These are phyloP conservation scores for Penicillium alfredii DNA, from an alignment of 495 filamentous ascomycete genomes.

Conservation along the genomic window DNA sequence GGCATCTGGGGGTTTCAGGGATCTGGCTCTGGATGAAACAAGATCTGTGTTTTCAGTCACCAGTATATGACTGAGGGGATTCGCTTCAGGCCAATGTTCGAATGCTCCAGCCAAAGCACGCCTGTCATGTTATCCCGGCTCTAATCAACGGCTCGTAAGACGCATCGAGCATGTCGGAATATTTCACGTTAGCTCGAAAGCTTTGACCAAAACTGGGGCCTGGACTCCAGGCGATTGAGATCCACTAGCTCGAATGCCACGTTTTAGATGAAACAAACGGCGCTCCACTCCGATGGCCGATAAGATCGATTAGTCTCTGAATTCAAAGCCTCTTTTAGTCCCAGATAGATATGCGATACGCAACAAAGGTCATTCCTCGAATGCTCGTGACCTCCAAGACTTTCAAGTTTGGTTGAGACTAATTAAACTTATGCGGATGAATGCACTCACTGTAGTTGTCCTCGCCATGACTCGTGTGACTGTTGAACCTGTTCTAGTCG, in stretches of 20 bases:
- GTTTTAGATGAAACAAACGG: constrained; percentile 17
- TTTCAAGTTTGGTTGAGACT: constrained; percentile 1
- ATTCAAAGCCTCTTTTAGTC: too few species aligned
- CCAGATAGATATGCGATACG: too few species aligned
- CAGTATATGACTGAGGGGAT: too few species aligned
- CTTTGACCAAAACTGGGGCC: constrained; percentile 1
- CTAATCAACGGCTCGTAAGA: too few species aligned
- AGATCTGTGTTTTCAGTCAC: background rate
- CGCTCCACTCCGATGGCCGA: constrained; percentile 10
- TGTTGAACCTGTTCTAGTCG: background rate
- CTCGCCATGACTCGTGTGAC: background rate
- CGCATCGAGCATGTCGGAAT: too few species aligned
- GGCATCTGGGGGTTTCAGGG: constrained; percentile 1
- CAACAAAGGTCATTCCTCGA: too few species aligned
- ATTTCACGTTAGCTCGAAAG: too few species aligned
- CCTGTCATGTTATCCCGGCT: too few species aligned
- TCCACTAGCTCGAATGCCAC: constrained; percentile 11
- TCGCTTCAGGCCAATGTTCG: too few species aligned
- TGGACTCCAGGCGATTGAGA: constrained; percentile 5
- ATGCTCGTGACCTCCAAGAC: constrained; percentile 1
- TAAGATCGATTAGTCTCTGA: too few species aligned
- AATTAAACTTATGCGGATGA: constrained; percentile 10
- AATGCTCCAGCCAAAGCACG: too few species aligned
- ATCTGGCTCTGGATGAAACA: background rate
- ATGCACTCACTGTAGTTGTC: background rate